Evolutionary conservation across 176 grass and related monocot genomes (phyloP).

Genomic region (Raddia guianensis): DNA sequence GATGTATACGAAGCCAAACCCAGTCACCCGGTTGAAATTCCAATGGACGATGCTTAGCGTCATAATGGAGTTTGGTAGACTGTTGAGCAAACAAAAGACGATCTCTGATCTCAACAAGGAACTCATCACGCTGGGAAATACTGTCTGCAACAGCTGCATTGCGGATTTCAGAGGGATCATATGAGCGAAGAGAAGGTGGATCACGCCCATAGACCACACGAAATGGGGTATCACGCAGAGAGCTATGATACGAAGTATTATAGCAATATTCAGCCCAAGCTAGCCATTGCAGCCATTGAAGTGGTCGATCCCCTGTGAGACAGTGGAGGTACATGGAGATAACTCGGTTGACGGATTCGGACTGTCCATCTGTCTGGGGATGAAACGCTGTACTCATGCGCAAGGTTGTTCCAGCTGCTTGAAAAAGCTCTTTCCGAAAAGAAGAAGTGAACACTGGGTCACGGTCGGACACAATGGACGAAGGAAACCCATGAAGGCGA

Average conservation of each 20-base stretch:
- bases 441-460: background rate
- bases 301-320: rapidly evolving
- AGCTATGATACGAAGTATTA: background rate
- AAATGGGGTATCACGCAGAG: background rate
- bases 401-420: rapidly evolving
- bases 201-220: rapidly evolving
- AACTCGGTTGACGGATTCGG: rapidly evolving
- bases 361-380: background rate
- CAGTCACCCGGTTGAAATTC: no score
- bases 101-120: no score
- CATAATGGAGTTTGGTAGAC: no score
- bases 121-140: no score
- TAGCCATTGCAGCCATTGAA: background rate
- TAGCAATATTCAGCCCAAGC: background rate
- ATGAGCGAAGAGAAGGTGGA: rapidly evolving
- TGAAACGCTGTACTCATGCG: rapidly evolving
- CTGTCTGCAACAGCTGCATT: no score
- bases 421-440: background rate
- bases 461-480: background rate
- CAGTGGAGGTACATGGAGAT: background rate
- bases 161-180: background rate
- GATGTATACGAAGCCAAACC: no score
- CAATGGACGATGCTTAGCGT: no score
- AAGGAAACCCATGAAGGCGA: background rate
- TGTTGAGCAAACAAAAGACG: no score